Conservation (phyloP, 108 stramenopile genomes). For the Skeletonema marinoi region DNA sequence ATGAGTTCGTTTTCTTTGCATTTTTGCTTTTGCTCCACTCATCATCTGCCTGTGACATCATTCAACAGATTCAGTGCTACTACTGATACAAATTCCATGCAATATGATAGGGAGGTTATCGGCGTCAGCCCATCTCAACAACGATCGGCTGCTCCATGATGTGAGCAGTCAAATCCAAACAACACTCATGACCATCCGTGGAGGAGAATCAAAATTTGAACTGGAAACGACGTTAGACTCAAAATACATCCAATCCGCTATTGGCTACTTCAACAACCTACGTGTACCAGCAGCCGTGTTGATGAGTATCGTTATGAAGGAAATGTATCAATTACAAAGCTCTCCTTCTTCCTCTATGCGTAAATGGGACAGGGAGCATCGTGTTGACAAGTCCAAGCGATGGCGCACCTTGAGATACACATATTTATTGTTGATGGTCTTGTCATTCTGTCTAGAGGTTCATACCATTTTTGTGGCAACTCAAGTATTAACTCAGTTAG, state of each 20-base stretch:
- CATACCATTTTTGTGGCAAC: constrained; percentile 46
- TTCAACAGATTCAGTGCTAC: too few species aligned
- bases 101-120: not conserved
- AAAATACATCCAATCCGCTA: constrained; percentile 26
- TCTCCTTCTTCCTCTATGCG: constrained; percentile 29
- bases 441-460: constrained; percentile 46
- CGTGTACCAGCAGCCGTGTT: constrained; percentile 42
- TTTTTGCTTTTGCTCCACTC: too few species aligned
- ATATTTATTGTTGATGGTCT: constrained; percentile 36
- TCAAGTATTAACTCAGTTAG: constrained; percentile 40
- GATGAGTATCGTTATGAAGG: constrained; percentile 39
- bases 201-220: constrained; percentile 9
- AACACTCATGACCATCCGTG: constrained; percentile 23
- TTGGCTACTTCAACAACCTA: constrained; percentile 40
- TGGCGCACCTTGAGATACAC: constrained; percentile 41
- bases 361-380: constrained; percentile 39
- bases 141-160: not conserved
- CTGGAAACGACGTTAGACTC: constrained; percentile 20
- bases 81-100: not conserved
- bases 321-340: constrained; percentile 45
- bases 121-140: not conserved
- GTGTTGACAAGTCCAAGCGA: constrained; percentile 32
- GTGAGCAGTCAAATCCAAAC: constrained; percentile 3
- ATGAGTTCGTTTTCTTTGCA: too few species aligned
- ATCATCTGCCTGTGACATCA: too few species aligned